These are phyloP conservation scores for Aspergillus steynii DNA, from an alignment of 495 filamentous ascomycete species.

Conservation along the genomic window DNA sequence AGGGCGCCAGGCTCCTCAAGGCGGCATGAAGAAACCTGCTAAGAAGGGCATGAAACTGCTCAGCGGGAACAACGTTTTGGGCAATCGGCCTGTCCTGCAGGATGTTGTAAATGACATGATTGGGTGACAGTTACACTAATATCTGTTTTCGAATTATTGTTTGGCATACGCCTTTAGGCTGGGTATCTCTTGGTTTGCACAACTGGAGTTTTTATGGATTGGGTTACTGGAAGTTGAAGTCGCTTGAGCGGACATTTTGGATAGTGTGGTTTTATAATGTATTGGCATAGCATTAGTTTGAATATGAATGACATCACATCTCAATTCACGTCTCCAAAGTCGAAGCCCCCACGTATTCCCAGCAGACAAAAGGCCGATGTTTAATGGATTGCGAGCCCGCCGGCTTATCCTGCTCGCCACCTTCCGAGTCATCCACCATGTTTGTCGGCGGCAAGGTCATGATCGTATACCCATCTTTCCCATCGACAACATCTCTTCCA, in stretches of 20 bases:
- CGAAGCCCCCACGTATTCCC: constrained; percentile 43
- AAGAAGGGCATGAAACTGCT: constrained; percentile 41
- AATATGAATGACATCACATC: neutral
- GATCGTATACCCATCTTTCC: constrained; percentile 48
- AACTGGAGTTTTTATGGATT: neutral
- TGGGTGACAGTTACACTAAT: constrained; percentile 24
- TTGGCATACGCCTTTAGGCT: constrained; percentile 7
- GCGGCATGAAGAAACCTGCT: constrained; percentile 31
- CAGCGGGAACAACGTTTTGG: constrained; percentile 36
- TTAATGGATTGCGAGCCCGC: constrained; percentile 1
- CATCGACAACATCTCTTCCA: constrained; percentile 40
- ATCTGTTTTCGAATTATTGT: constrained; percentile 14
- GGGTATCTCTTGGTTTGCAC: constrained; percentile 5
- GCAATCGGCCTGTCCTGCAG: constrained; percentile 50
- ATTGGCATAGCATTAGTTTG: neutral
- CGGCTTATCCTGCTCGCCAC: constrained; percentile 1
- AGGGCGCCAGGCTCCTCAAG: constrained; percentile 20
- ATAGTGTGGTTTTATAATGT: neutral
- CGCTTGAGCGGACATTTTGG: constrained; percentile 1
- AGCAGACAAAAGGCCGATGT: constrained; percentile 30
- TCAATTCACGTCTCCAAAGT: constrained; percentile 11
- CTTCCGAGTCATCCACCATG: neutral
- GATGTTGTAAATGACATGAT: constrained; percentile 56
- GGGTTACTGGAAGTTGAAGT: constrained; percentile 1
- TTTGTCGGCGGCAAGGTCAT: constrained; percentile 24